phyloP scores from a whole-genome alignment of 495 filamentous ascomycete genomes.

The Tuber indicum region DNA sequence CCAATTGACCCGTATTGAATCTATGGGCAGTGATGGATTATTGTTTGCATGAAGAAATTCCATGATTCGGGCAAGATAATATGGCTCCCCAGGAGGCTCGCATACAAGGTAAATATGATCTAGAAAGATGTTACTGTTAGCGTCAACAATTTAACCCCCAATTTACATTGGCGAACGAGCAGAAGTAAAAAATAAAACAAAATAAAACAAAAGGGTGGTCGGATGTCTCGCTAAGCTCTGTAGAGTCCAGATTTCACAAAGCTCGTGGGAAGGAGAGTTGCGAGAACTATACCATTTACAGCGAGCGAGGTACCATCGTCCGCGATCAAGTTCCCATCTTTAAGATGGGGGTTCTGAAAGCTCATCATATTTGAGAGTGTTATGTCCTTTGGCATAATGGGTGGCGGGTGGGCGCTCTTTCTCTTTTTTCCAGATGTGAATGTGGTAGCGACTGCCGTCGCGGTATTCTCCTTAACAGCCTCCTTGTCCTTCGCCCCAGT shows the following conservation, averaged over 20 bases:
- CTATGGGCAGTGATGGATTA: constrained; percentile 63
- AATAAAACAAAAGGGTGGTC: not conserved
- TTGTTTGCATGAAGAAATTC: constrained; percentile 84
- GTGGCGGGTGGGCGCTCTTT: constrained; percentile 32
- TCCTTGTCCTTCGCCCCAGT: constrained; percentile 46
- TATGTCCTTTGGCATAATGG: constrained; percentile 38
- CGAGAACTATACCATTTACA: constrained; percentile 66
- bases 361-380: constrained; percentile 68
- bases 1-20: constrained; percentile 92
- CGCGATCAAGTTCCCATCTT: constrained; percentile 71
- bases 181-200: not conserved
- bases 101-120: constrained; percentile 97
- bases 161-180: constrained; percentile 3
- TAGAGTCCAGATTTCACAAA: constrained; percentile 7
- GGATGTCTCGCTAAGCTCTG: constrained; percentile 34
- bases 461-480: constrained; percentile 32
- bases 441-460: constrained; percentile 43
- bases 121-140: constrained; percentile 43
- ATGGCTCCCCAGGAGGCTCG: constrained; percentile 95
- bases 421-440: constrained; percentile 44
- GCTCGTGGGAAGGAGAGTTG: constrained; percentile 30
- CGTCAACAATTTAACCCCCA: constrained; percentile 32
- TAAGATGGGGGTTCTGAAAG: constrained; percentile 67
- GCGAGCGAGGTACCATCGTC: constrained; percentile 82
- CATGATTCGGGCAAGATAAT: constrained; percentile 96